Evolutionary conservation across 805 yeast genomes (phyloP), one percentile per base, ranked within the genome.

Genomic region (Groenewaldozyma tartarivorans): DNA sequence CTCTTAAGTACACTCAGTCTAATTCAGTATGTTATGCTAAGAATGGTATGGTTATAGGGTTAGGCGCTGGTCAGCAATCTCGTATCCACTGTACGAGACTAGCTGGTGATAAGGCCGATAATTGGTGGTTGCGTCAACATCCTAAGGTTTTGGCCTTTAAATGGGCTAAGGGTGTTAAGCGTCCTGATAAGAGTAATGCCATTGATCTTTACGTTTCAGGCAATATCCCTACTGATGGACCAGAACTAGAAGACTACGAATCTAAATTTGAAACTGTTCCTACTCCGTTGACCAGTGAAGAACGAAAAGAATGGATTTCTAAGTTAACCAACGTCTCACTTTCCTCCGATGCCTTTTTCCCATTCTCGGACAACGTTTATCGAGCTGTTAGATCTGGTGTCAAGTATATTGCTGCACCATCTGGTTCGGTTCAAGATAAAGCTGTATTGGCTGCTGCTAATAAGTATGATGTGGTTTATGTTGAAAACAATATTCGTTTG

Each of bases 91-190:
- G 99, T 71, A 92, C 98, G 38, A 81, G 99, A 71, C 76, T 92
- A 54, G 99, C 98, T 39, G 98, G 98, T 63, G 98, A 92, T 60
- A 92, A 92, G 74, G 96, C 97, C 51, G 96, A 92, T 66, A 88
- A 88, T 76, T 92, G 97, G 97, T 92, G 98, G 98, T 75, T 92
- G 60, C 82, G 99, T 73, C 97, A 92, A 67, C 98, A 92, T 67
- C 97, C 97, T 53, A 77, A 71, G 61, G 97, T 92, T 5, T 69
- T 92, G 45, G 92, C 69, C 19, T 82, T 92, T 77, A 76, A 90
- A 69, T 92, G 97, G 97, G 94, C 95, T 49, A 86, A 86, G 71
- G 97, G 97, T 59, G 82, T 82, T 53, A 92, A 92, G 77, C 85
- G 96, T 71, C 96, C 97, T 49, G 98, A 92, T 63, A 92, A 92